Evolutionary conservation across 768 basidiomycete genomes (phyloP).

Genomic region (Albatrellus ellisii): DNA sequence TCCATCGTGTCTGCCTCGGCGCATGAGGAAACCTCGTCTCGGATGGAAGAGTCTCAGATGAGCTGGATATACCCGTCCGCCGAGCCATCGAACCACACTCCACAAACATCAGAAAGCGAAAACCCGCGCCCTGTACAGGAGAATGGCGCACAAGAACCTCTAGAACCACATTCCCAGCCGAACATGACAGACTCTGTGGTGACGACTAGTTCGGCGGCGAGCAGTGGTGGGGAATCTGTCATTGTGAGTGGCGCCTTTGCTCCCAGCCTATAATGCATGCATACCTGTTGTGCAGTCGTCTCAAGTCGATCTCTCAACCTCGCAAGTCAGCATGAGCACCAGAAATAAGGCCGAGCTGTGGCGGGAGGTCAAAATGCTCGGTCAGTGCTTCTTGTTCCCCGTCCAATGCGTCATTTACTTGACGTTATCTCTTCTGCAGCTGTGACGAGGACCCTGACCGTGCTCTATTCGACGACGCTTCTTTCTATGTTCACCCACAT

Average conservation of each 20-base stretch:
- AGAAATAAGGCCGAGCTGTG: conserved; percentile 76
- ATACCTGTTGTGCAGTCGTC: not conserved
- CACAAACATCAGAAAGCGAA: conserved; percentile 6
- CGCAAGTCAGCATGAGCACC: conserved; percentile 15
- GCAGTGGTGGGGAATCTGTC: conserved; percentile 9
- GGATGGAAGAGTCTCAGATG: conserved; percentile 20
- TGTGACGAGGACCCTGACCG: conserved; percentile 77
- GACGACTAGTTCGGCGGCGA: conserved; percentile 13
- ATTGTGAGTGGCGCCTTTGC: conserved; percentile 3
- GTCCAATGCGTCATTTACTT: not conserved
- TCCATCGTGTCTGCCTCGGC: conserved; percentile 28
- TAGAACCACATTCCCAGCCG: not conserved
- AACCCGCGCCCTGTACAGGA: not conserved
- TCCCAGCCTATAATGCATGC: not conserved
- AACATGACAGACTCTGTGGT: conserved; percentile 13
- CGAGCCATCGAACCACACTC: conserved; percentile 11
- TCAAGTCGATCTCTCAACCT: conserved; percentile 8
- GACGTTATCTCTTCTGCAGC: conserved; percentile 30
- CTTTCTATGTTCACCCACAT: conserved; percentile 77
- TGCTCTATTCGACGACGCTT: conserved; percentile 76
- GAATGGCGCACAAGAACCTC: not conserved
- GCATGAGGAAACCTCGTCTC: conserved; percentile 27
- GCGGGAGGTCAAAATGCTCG: conserved; percentile 85
- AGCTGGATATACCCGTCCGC: conserved; percentile 29
- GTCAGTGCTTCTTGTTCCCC: conserved; percentile 25